phyloP scores from a whole-genome alignment of 148 eudicot genomes.

The Heliosperma pusillum region DNA sequence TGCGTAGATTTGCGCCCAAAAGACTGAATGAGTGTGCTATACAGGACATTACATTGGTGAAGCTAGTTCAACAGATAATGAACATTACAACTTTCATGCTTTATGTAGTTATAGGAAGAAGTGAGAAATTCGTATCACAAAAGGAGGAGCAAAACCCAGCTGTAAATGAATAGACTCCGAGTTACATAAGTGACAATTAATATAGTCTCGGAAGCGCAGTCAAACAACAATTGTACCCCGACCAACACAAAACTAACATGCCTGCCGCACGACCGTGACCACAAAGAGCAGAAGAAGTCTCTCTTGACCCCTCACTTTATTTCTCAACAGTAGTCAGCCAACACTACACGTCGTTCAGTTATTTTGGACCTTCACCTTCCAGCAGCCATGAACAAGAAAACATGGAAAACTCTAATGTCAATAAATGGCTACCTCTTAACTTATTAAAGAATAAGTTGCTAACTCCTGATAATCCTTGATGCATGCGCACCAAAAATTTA shows the following conservation, averaged over 20 bases:
- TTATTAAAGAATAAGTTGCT: neutral
- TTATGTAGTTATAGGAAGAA: neutral
- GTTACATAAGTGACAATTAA: neutral
- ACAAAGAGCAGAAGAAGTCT: neutral
- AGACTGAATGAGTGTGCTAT: neutral
- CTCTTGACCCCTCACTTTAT: neutral
- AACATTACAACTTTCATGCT: constrained; percentile 6
- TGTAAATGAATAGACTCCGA: neutral
- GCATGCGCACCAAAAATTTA: neutral
- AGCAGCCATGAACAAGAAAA: neutral
- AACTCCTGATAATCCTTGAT: neutral
- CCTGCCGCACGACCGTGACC: neutral
- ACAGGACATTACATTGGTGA: neutral
- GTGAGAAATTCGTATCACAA: neutral
- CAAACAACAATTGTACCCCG: constrained; percentile 2
- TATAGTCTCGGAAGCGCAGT: neutral
- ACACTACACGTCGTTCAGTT: neutral
- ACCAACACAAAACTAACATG: neutral
- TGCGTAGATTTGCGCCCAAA: neutral
- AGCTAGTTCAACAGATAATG: neutral
- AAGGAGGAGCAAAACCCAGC: neutral
- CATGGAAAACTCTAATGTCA: neutral
- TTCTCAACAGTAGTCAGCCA: neutral
- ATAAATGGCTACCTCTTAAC: neutral
- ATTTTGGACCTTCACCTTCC: neutral